These are phyloP conservation scores for Solanum gracilifrons DNA, from an alignment of 257 asterid genomes.

Conservation along the genomic window DNA sequence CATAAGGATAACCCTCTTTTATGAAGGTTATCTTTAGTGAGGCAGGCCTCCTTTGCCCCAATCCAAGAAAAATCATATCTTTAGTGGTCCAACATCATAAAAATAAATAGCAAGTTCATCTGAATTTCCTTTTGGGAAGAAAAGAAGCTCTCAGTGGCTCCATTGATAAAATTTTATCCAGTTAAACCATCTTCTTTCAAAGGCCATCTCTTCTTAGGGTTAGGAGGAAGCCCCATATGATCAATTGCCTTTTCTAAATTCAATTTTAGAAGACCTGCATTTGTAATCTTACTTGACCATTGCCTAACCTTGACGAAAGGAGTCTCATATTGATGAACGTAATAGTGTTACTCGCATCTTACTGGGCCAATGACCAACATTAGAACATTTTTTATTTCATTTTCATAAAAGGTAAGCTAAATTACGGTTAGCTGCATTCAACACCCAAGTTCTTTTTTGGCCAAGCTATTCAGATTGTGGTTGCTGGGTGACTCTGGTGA, in stretches of 20 bases:
- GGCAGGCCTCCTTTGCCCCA: background rate
- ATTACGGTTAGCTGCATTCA: background rate
- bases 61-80: background rate
- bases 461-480: background rate
- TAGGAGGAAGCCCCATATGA: background rate
- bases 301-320: background rate
- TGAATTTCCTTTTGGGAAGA: background rate
- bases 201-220: background rate
- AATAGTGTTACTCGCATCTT: background rate
- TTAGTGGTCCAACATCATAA: background rate
- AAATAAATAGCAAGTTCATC: background rate
- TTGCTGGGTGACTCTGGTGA: background rate
- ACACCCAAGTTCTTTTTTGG: background rate
- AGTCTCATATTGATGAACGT: background rate
- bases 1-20: background rate
- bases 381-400: too few species aligned
- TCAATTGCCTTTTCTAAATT: background rate
- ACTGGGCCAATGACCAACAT: background rate
- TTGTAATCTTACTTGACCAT: background rate
- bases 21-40: background rate
- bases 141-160: background rate
- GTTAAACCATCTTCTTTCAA: background rate
- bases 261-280: background rate
- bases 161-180: background rate
- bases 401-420: background rate